Conservation (phyloP, 495 filamentous ascomycete genomes). For the Penicillium cosmopolitanum region DNA sequence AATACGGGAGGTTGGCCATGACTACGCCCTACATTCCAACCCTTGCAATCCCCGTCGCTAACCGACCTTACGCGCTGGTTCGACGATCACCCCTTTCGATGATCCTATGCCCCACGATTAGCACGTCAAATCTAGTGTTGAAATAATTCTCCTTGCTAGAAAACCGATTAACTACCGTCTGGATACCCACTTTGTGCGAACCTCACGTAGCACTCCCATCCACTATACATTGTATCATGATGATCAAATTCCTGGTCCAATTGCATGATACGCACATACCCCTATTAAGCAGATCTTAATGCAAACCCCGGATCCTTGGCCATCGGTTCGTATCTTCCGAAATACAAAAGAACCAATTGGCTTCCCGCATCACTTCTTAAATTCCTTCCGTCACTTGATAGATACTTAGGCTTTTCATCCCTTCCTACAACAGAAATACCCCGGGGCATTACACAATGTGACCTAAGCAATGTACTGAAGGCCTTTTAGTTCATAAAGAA, state of each 20-base stretch:
- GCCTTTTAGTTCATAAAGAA: neutral
- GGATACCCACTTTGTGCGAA: neutral
- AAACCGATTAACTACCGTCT: neutral
- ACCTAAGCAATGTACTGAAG: slow-evolving; percentile 2
- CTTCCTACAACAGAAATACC: slow-evolving; percentile 2
- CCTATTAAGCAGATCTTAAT: neutral
- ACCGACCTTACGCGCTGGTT: slow-evolving; percentile 7
- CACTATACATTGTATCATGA: slow-evolving; percentile 1
- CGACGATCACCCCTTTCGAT: slow-evolving; percentile 13
- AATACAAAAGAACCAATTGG: neutral
- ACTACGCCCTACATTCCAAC: slow-evolving; percentile 18
- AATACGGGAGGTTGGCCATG: neutral
- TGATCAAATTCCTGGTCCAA: slow-evolving; percentile 11
- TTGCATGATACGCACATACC: slow-evolving; percentile 2
- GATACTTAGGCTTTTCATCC: slow-evolving; percentile 11
- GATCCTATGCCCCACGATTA: slow-evolving; percentile 22
- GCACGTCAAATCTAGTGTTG: slow-evolving; percentile 20
- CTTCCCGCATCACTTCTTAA: neutral
- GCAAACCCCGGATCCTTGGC: neutral
- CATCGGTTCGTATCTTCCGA: neutral
- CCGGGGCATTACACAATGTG: slow-evolving; percentile 16
- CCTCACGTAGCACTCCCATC: neutral
- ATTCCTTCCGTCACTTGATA: slow-evolving; percentile 24
- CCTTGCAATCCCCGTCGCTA: slow-evolving; percentile 16
- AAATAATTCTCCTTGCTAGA: neutral